Conservation (phyloP, 768 basidiomycete species). For the Boletus pseudo-olivaceus region DNA sequence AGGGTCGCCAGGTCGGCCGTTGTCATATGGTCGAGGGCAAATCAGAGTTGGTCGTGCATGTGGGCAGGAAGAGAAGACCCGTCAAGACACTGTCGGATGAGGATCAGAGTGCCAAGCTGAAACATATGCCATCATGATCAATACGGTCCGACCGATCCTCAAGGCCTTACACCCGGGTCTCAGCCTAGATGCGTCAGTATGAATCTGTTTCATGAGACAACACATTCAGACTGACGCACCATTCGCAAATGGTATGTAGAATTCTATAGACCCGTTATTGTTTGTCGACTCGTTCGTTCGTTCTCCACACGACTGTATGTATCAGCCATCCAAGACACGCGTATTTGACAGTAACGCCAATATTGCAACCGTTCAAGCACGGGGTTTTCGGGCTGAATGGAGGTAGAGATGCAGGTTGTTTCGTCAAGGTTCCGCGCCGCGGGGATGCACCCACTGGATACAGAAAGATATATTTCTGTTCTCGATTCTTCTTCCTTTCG, state of each 20-base stretch:
- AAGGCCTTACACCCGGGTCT: neutral
- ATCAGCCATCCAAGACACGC: neutral
- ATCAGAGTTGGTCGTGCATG: neutral
- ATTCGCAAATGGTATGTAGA: neutral
- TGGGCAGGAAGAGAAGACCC: neutral
- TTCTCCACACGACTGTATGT: neutral
- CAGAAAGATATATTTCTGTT: neutral
- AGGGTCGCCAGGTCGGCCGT: neutral
- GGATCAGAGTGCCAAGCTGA: neutral
- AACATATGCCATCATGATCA: neutral
- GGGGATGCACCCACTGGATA: neutral
- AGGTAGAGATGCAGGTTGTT: neutral
- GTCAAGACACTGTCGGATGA: neutral
- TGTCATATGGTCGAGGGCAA: neutral
- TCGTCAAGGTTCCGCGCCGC: neutral
- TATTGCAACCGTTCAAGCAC: too few relatives aligned
- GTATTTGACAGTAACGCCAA: neutral
- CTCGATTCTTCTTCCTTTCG: neutral
- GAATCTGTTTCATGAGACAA: neutral
- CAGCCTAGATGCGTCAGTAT: neutral
- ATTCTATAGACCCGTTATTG: neutral
- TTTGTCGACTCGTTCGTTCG: neutral
- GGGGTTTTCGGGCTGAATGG: neutral
- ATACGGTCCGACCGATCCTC: neutral
- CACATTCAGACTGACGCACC: neutral